Base-by-base conservation (phyloP, 495 filamentous ascomycete genomes). In the Penicillium daleae region DNA sequence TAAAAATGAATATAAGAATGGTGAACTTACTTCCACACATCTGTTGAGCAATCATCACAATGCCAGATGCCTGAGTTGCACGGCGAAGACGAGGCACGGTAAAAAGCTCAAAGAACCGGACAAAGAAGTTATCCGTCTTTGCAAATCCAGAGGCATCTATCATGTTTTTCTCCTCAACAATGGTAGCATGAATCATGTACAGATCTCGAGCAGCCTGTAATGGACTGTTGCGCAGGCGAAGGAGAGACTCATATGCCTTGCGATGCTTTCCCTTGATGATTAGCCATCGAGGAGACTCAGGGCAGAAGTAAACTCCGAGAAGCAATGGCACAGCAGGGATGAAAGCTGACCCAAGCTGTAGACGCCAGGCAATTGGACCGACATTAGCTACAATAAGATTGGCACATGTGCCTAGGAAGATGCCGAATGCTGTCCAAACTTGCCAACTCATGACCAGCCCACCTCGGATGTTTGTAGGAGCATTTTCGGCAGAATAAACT, bases 401-500 rank as follows among this genome's bases (percentile, higher is more conserved):
- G 39, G 90, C 85, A 53, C 81, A 85, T 1, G 83, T 86, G 17
- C 91, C 91, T 7, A 91, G 75, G 65, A 92, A 85, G 66, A 92
- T 92, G 40, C 90, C 90, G 61, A 93, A 93, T 2, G 90, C 91
- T 8, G 90, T 92, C 90, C 90, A 93, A 72, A 93, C 79, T 66
- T 96, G 91, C 91, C 90, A 94, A 17, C 78, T 84, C 91, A 96
- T 94, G 39, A 91, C 89, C n/a, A 96, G 74, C 8, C 85, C 89
- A 50, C 92, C 92, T 65, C 92, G 83, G 56, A 96, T 89, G 22
- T 78, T 71, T 17, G 92, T 87, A 0, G 92, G 92, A 12, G 83
- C 79, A 71, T 89, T 92, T 67, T 96, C 92, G 4, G 90, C 91
- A 4, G 89, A 86, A 66, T 85, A 93, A 27, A 96, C 85, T 8